Conservation (phyloP, 73 alveolate species). For the Symbiodinium pilosum region DNA sequence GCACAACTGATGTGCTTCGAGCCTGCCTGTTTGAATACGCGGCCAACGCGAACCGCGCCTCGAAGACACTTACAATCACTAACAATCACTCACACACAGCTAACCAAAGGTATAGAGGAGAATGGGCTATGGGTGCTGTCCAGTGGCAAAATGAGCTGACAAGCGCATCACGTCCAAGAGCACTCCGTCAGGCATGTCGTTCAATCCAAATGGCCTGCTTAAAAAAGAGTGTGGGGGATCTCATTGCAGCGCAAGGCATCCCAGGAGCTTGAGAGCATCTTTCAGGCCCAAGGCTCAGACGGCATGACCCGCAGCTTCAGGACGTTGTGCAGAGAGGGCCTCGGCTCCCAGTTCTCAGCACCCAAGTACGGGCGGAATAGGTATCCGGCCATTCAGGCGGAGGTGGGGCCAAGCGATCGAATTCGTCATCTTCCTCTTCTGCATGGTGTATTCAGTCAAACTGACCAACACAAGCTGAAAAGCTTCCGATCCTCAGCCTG, state of each 20-base stretch:
- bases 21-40: neutral
- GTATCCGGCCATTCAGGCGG: neutral
- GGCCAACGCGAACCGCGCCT: constrained; percentile 13
- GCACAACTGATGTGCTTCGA: too few relatives aligned
- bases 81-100: too few relatives aligned
- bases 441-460: neutral
- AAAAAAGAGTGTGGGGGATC: too few relatives aligned
- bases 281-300: neutral
- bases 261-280: neutral
- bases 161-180: neutral
- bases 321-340: neutral
- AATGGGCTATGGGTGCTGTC: neutral
- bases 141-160: neutral
- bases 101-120: neutral
- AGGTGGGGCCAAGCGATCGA: neutral
- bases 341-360: too few relatives aligned
- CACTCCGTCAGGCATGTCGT: neutral
- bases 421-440: neutral
- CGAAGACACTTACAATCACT: neutral
- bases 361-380: too few relatives aligned
- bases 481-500: neutral
- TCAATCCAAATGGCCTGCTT: neutral
- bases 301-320: neutral
- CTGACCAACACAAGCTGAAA: too few relatives aligned
- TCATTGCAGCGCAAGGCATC: too few relatives aligned